These are phyloP conservation scores for Forsythia suspensa DNA, from an alignment of 257 asterid species.

Conservation along the genomic window DNA sequence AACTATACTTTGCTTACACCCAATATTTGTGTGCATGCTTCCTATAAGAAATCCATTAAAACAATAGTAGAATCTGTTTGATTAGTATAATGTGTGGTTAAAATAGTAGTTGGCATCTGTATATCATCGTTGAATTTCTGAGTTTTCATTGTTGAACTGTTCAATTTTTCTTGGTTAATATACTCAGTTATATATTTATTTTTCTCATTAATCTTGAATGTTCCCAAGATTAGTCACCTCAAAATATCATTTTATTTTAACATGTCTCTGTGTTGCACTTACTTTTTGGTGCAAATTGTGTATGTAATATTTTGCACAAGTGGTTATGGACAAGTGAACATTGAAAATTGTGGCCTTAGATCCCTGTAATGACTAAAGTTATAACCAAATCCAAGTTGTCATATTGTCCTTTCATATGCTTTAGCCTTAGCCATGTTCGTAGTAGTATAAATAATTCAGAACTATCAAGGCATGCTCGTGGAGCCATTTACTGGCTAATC, in stretches of 20 bases:
- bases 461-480: background rate
- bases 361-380: background rate
- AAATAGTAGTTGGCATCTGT: background rate
- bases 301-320: background rate
- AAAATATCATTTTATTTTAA: background rate
- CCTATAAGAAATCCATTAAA: background rate
- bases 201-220: background rate
- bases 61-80: background rate
- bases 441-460: background rate
- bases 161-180: no score
- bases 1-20: background rate
- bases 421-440: background rate
- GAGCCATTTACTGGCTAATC: background rate
- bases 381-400: background rate
- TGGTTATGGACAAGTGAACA: background rate
- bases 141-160: background rate
- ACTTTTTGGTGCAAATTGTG: background rate
- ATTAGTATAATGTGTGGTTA: background rate
- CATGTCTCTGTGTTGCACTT: background rate
- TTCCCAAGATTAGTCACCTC: slow-evolving; percentile 10
- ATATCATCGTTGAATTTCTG: background rate
- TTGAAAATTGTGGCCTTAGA: slow-evolving; percentile 4
- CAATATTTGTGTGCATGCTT: background rate
- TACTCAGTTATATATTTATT: background rate
- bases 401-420: background rate